Conservation (phyloP, 1,139 yeast genomes). For the Debaryomyces fabryi region DNA sequence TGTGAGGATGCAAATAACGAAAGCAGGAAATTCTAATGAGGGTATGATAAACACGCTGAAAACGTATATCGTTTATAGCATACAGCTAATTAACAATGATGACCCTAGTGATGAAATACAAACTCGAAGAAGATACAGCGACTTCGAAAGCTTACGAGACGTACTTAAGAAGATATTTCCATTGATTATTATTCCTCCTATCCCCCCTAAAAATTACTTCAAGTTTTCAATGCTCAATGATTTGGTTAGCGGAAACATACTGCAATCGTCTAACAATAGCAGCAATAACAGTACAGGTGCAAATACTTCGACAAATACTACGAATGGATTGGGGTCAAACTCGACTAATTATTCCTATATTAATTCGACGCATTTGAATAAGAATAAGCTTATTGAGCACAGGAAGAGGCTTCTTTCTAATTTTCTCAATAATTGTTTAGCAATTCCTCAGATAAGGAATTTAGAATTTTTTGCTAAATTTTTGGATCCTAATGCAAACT, state of each 20-base stretch:
- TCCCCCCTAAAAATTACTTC: conserved; percentile 83
- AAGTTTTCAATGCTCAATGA: conserved; percentile 42
- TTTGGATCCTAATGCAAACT: conserved; percentile 81
- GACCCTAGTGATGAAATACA: conserved; percentile 49
- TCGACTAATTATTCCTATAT: conserved; percentile 38
- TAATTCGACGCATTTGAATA: conserved; percentile 46
- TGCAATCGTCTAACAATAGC: conserved; percentile 10
- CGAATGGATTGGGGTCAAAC: conserved; percentile 9
- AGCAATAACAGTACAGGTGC: conserved; percentile 10
- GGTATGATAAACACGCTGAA: conserved; percentile 61
- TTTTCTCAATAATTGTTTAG: conserved; percentile 76
- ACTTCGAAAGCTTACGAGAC: conserved; percentile 80
- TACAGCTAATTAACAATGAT: conserved; percentile 47
- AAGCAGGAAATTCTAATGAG: conserved; percentile 80
- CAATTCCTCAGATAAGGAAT: conserved; percentile 55
- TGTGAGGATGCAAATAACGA: conserved; percentile 58
- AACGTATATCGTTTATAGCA: conserved; percentile 79
- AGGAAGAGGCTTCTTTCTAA: conserved; percentile 78
- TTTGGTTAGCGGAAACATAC: conserved; percentile 24
- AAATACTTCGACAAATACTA: not conserved
- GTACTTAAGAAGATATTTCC: conserved; percentile 77
- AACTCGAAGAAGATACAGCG: conserved; percentile 86
- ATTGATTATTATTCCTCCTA: conserved; percentile 83
- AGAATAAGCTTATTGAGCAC: conserved; percentile 50
- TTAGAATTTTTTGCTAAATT: conserved; percentile 73